Base-by-base conservation (phyloP, 345 rosid species). In the Aegle marmelos region DNA sequence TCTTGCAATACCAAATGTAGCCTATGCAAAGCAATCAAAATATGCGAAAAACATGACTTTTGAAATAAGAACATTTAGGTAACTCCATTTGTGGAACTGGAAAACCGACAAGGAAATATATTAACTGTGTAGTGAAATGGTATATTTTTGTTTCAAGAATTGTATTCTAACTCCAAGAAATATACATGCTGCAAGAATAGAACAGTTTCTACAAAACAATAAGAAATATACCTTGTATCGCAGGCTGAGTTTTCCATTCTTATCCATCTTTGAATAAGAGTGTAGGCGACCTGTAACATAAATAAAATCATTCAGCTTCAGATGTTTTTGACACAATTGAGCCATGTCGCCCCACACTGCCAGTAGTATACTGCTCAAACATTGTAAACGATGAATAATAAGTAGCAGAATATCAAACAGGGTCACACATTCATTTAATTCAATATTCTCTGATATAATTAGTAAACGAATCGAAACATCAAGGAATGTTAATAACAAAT, bases 221-320 rank as follows among this genome's bases (percentile, higher is more conserved):
- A 72, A 72, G 9, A 17, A 72, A 22, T 22, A 33, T 31, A 95
- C 98, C 96, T 80, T 56, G 71, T 87, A 87, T 28, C 21, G 17
- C 10, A 83, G 36, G 48, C 50, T 19, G 62, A 31, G 78, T 25
- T 74, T 76, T 61, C 83, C 90, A 75, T 81, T 65, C 61, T 65
- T 22, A 25, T 66, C 76, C 73, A 73, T 53, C 67, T 73, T 80
- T 37, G 68, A 19, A 75, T 76, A 84, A 36, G 85, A 87, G 36
- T 10, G 78, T 25, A 95, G 85, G 4, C 24, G 75, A 37, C 97
- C 98, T 0, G 90, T 88, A 69, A 95, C 94, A 84, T 83, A 88
- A 9, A 91, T 79, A 27, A 70, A 72, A 83, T 92, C 99, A 76
- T 90, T 80, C 30, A 36, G 90, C 79, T 86, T 88, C 82, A 93